Percentiles rank a stretch among this genome's conserved stretches.
These are phyloP conservation scores for Epithemia pelagica DNA, from an alignment of 108 stramenopile species.

Conservation along the genomic window DNA sequence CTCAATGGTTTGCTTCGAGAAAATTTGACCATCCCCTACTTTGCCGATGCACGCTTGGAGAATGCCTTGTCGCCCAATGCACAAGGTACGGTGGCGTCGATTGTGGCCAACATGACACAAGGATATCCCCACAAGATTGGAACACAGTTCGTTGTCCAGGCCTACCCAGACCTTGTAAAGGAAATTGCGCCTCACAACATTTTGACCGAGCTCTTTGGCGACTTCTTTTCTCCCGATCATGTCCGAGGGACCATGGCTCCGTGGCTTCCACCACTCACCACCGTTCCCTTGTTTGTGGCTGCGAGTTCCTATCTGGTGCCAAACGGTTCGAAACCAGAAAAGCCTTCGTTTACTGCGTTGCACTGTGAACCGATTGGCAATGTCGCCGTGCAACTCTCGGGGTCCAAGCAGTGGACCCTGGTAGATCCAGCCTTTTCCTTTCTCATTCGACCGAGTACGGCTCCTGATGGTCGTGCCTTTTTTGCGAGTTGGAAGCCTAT, in stretches of 20 bases:
- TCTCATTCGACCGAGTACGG: conserved; percentile 43
- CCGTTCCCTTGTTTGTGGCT: conserved; percentile 70
- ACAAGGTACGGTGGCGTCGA: conserved; percentile 16
- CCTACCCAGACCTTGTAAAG: conserved; percentile 40
- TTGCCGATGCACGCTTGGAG: conserved; percentile 39
- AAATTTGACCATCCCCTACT: conserved; percentile 52
- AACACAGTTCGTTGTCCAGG: conserved; percentile 53
- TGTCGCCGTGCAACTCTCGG: conserved; percentile 69
- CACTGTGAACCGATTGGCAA: conserved; percentile 85
- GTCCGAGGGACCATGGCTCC: conserved; percentile 13
- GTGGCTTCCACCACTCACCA: conserved; percentile 39
- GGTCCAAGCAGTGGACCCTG: conserved; percentile 64
- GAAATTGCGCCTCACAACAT: conserved; percentile 45
- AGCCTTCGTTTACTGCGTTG: conserved; percentile 42
- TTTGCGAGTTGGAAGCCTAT: conserved; percentile 33
- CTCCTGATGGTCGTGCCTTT: conserved; percentile 72
- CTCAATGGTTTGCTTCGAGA: conserved; percentile 42
- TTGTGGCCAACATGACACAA: conserved; percentile 35
- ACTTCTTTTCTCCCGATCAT: conserved; percentile 41
- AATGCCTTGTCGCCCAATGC: conserved; percentile 52
- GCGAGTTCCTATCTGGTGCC: not conserved
- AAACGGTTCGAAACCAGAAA: not conserved
- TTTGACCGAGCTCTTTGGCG: conserved; percentile 59
- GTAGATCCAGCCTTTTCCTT: conserved; percentile 47
- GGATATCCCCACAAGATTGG: conserved; percentile 65